A percentile compares a stretch with the other conserved stretches of the same genome.
These are phyloP conservation scores for Phyllostachys edulis DNA, from an alignment of 176 grass and related monocot genomes.

Conservation along the genomic window DNA sequence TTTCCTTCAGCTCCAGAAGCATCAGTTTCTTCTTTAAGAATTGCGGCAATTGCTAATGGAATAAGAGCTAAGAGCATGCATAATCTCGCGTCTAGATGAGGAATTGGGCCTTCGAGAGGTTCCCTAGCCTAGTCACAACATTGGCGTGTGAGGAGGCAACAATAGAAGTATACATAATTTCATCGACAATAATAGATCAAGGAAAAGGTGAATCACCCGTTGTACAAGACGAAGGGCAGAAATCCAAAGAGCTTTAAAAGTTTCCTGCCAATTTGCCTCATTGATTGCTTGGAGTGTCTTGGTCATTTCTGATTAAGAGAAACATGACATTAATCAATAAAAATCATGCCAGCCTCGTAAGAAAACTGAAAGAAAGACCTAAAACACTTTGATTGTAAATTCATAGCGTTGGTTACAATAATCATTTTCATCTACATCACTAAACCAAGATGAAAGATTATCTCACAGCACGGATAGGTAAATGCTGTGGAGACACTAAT, in stretches of 20 bases:
- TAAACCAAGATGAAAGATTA: background rate
- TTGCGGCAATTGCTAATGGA: conserved; percentile 64
- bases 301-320: conserved; percentile 57
- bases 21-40: conserved; percentile 78
- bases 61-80: conserved; percentile 85
- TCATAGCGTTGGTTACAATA: background rate
- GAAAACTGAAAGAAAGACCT: background rate
- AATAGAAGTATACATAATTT: conserved; percentile 22
- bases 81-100: conserved; percentile 81
- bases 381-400: background rate
- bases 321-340: conserved; percentile 7
- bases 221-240: conserved; percentile 90
- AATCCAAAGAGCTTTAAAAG: conserved; percentile 96
- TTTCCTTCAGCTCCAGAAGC: conserved; percentile 40
- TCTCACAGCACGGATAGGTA: background rate
- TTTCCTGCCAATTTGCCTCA: conserved; percentile 94
- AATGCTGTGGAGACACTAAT: background rate
- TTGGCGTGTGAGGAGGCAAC: conserved; percentile 25
- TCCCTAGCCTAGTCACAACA: conserved; percentile 71
- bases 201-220: conserved; percentile 53
- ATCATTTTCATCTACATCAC: background rate
- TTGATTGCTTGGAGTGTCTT: conserved; percentile 88
- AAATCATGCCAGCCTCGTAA: background rate
- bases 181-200: conserved; percentile 7
- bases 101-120: conserved; percentile 79